Base-by-base conservation (phyloP, 1,284 basidiomycete genomes). In the Farysia itapuensis region DNA sequence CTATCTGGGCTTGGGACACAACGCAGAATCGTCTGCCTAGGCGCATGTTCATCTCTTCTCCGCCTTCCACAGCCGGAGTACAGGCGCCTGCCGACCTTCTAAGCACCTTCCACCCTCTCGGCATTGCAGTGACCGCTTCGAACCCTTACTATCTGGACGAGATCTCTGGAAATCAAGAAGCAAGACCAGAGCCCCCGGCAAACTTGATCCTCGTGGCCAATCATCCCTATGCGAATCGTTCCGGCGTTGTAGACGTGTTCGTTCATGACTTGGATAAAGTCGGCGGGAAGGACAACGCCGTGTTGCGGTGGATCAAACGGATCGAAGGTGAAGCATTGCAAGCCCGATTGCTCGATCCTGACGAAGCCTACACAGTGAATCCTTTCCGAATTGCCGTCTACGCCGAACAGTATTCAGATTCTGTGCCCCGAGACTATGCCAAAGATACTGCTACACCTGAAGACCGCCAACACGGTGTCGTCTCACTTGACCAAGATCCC, bases 1-100 rank as follows among this genome's bases (percentile, higher is more conserved):
- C 39, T 14, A 64, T 68, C 33, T 68, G 66, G 66, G 49, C 58
- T 14, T 63, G 63, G 58, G 63, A 68, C 18, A 61, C 59, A 12
- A 43, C 32, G 38, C 26, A 33, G 19, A n/a, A 31, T 31, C 12
- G 45, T 19, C 29, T 60, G 3, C 46, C 65, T 2, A 43, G 43
- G 20, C 50, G 53, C 35, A 39, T 68, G 2, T 49, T 49, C 36
- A 43, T 68, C 26, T 53, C 57, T 12, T 43, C 36, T 15, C 63
- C 63, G 12, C 63, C 58, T 12, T 44, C 63, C 5, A 46, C 44
- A 20, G 52, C 43, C 16, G 42, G 39, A 1, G 4, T 44, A 2
- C 39, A 53, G 22, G 43, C 60, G 18, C 60, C 60, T 5, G 38
- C 36, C 5, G 54, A 64, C 26, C 36, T 56, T 7, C 38, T 32